Evolutionary conservation across 352 stramenopile species (phyloP).

Genomic region (Phytophthora ramorum): DNA sequence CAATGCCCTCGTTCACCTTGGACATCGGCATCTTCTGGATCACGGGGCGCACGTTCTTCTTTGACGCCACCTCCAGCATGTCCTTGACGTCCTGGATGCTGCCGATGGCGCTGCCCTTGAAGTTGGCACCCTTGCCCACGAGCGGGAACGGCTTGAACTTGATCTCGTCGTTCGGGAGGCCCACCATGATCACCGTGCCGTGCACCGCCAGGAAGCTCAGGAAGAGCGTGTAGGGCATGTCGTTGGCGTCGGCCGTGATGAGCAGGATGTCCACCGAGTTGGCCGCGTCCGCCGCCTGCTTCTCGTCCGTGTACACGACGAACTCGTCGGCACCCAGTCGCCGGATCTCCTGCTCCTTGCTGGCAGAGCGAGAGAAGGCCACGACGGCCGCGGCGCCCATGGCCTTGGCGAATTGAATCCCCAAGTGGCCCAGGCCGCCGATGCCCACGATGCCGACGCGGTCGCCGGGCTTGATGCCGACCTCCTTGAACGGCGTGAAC

Average conservation of each 20-base stretch:
- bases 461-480: constrained; percentile 50
- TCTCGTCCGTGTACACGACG: constrained; percentile 56
- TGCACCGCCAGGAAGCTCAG: constrained; percentile 58
- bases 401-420: constrained; percentile 80
- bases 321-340: constrained; percentile 72
- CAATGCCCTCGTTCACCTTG: constrained; percentile 55
- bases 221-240: constrained; percentile 62
- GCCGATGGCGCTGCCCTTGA: constrained; percentile 63
- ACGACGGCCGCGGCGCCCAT: constrained; percentile 62
- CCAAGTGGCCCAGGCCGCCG: constrained; percentile 88
- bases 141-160: constrained; percentile 61
- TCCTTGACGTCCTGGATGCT: constrained; percentile 74
- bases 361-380: constrained; percentile 68
- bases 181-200: constrained; percentile 75
- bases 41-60: constrained; percentile 72
- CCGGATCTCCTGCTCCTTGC: constrained; percentile 66
- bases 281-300: constrained; percentile 34
- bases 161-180: constrained; percentile 66
- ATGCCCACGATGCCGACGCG: constrained; percentile 83
- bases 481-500: constrained; percentile 77
- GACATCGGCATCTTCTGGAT: constrained; percentile 65
- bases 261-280: constrained; percentile 73
- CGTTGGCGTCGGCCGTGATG: constrained; percentile 68
- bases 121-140: constrained; percentile 42
- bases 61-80: constrained; percentile 85